Evolutionary conservation across 1,284 basidiomycete genomes (phyloP), one percentile per base, ranked within the genome.

Genomic region (Cutaneotrichosporon sp.): DNA sequence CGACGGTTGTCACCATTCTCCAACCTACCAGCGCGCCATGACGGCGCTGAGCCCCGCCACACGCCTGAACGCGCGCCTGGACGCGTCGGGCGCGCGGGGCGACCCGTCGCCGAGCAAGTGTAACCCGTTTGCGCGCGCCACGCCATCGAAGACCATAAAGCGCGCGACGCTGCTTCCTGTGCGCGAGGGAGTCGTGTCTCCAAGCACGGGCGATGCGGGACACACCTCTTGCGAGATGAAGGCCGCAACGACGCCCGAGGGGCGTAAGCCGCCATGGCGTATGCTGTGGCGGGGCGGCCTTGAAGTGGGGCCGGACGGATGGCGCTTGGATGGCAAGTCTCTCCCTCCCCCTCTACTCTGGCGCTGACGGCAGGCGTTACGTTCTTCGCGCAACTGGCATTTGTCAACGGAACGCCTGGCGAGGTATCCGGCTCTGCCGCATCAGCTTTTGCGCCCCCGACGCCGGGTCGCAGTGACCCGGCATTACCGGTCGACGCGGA

Each of bases 271-370:
- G 26, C 42, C 50, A 30, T 76, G 73, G 73, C 62, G 74, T 38
- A 48, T 76, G 46, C 60, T 76, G 14, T 76, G 72, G 72, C 61
- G 73, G 33, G 74, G 74, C 8, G 74, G 72, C 7, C 56, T 76
- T 8, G 70, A 74, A 54, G 64, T 76, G 18, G 74, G 74, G 0
- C 51, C 51, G 7, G 70, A 73, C 18, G 72, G 74, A 5, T 76
- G 67, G 62, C 56, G 67, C 15, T 55, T 76, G 10, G 73, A 74
- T 40, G 74, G 74, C 69, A 46, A 52, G 68, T 30, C 2, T 34
- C 3, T 0, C 3, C 13, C 1, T 4, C 2, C 35, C 18, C 3
- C 49, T 7, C 14, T n/a, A n/a, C n/a, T n/a, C n/a, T n/a, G n/a
- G 12, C 10, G 18, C 47, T 46, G 38, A 49, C 18, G 12, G 5